Conservation (phyloP, 306 rosid genomes). For the Lathyrus tuberosus region DNA sequence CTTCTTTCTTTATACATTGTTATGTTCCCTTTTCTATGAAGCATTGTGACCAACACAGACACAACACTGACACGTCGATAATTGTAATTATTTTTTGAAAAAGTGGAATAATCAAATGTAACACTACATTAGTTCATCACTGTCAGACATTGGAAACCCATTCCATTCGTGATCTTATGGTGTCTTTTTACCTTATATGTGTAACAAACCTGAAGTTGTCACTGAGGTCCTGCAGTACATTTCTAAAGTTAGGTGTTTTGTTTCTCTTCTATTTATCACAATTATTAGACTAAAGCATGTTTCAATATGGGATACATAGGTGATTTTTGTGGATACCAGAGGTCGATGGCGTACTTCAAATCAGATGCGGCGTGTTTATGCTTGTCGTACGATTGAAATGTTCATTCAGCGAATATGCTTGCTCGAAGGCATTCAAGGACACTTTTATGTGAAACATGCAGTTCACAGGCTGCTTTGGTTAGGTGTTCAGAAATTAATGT, state of each 20-base stretch:
- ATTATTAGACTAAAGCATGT: constrained; percentile 9
- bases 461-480: constrained; percentile 74
- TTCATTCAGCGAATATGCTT: constrained; percentile 95
- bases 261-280: constrained; percentile 24
- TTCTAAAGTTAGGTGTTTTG: constrained; percentile 58
- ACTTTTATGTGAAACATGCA: constrained; percentile 86
- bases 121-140: no score
- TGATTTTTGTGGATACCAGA: constrained; percentile 83
- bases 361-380: constrained; percentile 93
- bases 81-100: no score
- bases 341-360: constrained; percentile 90
- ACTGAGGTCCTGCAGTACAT: constrained; percentile 76
- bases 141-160: no score
- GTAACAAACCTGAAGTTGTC: constrained; percentile 66
- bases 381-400: constrained; percentile 88
- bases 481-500: no score
- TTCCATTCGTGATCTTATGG: not conserved
- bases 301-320: constrained; percentile 85
- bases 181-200: constrained; percentile 60
- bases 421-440: constrained; percentile 86
- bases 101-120: no score
- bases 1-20: constrained; percentile 13
- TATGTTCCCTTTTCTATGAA: not conserved
- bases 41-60: no score
- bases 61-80: no score